phyloP scores from a whole-genome alignment of 352 stramenopile species.

The Pythium chondricola region DNA sequence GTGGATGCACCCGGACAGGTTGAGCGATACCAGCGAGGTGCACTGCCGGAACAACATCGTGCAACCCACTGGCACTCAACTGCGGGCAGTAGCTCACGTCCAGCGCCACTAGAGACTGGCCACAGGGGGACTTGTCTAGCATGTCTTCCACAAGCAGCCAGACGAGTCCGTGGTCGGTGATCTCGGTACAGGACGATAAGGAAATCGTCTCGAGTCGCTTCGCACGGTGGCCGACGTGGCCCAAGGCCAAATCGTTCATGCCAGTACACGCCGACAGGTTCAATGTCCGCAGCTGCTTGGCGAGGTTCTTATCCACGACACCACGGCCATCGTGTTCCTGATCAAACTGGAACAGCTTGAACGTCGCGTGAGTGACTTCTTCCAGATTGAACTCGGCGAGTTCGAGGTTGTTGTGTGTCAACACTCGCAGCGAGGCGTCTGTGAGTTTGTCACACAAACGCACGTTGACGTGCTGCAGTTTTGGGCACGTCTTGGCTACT shows the following conservation, averaged over 20 bases:
- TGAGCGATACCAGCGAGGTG: slow-evolving; percentile 58
- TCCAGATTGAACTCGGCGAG: slow-evolving; percentile 77
- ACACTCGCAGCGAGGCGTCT: slow-evolving; percentile 46
- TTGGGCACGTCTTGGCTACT: slow-evolving; percentile 52
- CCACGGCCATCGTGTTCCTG: slow-evolving; percentile 71
- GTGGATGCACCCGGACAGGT: slow-evolving; percentile 74
- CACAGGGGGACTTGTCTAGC: slow-evolving; percentile 44
- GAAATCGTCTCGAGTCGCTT: slow-evolving; percentile 44
- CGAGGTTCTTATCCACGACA: slow-evolving; percentile 75
- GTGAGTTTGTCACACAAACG: slow-evolving; percentile 80
- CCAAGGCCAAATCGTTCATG: slow-evolving; percentile 69
- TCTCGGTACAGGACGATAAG: slow-evolving; percentile 43
- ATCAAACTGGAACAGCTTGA: slow-evolving; percentile 84
- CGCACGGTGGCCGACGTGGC: slow-evolving; percentile 54
- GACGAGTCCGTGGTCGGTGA: slow-evolving; percentile 60
- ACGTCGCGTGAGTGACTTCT: slow-evolving; percentile 60
- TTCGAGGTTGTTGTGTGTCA: slow-evolving; percentile 85
- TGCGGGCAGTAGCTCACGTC: slow-evolving; percentile 80
- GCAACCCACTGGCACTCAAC: slow-evolving; percentile 49
- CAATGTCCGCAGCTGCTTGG: slow-evolving; percentile 49
- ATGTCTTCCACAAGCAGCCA: slow-evolving; percentile 59
- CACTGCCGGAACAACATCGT: slow-evolving; percentile 32
- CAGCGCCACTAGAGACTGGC: slow-evolving; percentile 39
- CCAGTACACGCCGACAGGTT: slow-evolving; percentile 61
- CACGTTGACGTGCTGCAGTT: slow-evolving; percentile 69